These are phyloP conservation scores for Hypoxylon intermedium DNA, from an alignment of 495 filamentous ascomycete genomes.

Conservation along the genomic window DNA sequence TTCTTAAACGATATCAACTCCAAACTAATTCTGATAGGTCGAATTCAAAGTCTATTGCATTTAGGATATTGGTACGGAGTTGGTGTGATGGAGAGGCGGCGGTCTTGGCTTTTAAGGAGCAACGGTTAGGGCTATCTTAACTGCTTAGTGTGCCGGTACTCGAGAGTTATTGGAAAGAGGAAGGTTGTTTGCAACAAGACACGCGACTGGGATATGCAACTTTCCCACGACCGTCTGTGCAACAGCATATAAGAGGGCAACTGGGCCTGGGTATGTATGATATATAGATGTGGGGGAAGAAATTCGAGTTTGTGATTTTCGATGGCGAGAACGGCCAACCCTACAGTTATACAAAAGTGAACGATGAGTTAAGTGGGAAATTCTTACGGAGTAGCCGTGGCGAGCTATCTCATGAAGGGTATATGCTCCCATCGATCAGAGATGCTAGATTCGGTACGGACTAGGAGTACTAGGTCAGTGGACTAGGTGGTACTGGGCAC, in stretches of 20 bases:
- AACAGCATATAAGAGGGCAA: background rate
- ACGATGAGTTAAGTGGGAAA: constrained; percentile 8
- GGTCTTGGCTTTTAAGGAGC: constrained; percentile 22
- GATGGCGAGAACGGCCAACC: constrained; percentile 10
- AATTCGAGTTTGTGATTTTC: background rate
- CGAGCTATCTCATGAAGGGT: constrained; percentile 27
- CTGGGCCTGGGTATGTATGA: background rate
- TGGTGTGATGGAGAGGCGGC: constrained; percentile 10
- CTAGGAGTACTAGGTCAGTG: constrained; percentile 11
- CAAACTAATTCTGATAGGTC: constrained; percentile 21
- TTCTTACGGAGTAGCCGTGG: constrained; percentile 28
- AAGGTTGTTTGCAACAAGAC: constrained; percentile 6
- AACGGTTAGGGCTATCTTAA: constrained; percentile 1
- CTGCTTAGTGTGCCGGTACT: constrained; percentile 11
- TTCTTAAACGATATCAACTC: constrained; percentile 3
- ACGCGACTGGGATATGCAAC: constrained; percentile 13
- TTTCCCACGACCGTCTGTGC: constrained; percentile 2
- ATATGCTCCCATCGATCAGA: constrained; percentile 30
- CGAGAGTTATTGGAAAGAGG: background rate
- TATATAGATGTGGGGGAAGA: background rate
- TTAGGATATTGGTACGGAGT: constrained; percentile 6
- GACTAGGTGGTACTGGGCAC: constrained; percentile 25
- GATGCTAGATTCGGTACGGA: constrained; percentile 24
- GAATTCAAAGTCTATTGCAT: constrained; percentile 18
- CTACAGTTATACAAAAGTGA: constrained; percentile 29